Evolutionary conservation across 371 early-diverging fungal species (phyloP), one percentile per base, ranked within the genome.

Genomic region (Mortierella sp.): DNA sequence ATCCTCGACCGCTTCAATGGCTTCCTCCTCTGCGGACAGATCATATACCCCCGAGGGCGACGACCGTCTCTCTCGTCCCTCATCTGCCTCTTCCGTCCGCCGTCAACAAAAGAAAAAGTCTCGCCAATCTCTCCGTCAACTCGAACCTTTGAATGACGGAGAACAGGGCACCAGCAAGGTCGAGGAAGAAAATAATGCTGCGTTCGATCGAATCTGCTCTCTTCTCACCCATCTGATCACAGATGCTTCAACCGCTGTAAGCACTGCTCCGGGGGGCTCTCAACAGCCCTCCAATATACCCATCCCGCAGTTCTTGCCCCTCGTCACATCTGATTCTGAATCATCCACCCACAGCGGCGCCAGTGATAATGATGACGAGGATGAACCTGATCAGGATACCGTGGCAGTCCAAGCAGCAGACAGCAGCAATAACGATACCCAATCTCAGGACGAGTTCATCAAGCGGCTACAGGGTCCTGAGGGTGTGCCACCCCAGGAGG

Each of bases 31-130:
- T 32, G 70, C 84, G 2, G 84, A 84, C 32, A 70, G 81, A 84
- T 75, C 78, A 75, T 84, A 84, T 84, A 81, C 84, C 84, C 81
- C 60, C n/a, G 81, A 81, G 46, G n/a, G 70, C n/a, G 78, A 78
- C 32, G 84, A 84, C 18, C 70, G 70, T 6, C 48, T 60, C 18
- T 81, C 84, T 35, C 71, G 81, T 27, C 81, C 81, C 0, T 81
- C 81, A 3, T 84, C 84, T n/a, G 73, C 75, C 10, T 84, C 84
- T 5, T 84, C 84, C 2, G 60, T 76, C 65, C 76, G 76, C 51
- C 75, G 55, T 32, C 72, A 44, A 16, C 74, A 78, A 27, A 75
- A 70, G 38, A 75, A 77, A 27, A 80, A 78, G 35, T 79, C 78
- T 38, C 82, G 83, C 3, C 79, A 70, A 14, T 83, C 83, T 16